Evolutionary conservation across 768 basidiomycete species (phyloP).

Genomic region (Fomitopsis serialis): DNA sequence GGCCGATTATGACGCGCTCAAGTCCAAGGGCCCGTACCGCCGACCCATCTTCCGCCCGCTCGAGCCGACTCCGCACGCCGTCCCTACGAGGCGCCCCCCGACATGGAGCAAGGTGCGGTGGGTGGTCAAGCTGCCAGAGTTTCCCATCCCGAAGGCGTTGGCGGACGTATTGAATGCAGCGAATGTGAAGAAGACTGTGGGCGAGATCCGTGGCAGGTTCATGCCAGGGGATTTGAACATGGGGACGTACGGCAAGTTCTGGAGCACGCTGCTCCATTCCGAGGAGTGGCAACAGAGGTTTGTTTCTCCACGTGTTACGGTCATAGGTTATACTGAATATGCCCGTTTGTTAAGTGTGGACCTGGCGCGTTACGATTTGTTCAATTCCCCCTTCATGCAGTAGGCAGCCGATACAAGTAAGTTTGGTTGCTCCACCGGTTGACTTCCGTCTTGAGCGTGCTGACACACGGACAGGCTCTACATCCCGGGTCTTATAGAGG

Average conservation of each 20-base stretch:
- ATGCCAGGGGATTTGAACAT: not conserved
- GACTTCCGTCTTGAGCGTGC: too few relatives aligned
- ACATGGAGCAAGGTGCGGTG: not conserved
- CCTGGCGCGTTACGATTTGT: too few relatives aligned
- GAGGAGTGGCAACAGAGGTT: not conserved
- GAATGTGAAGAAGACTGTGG: not conserved
- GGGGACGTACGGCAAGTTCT: not conserved
- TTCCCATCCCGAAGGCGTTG: not conserved
- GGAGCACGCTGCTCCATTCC: not conserved
- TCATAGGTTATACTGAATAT: too few relatives aligned
- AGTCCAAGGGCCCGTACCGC: constrained; percentile 21
- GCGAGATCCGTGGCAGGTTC: not conserved
- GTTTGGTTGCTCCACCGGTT: too few relatives aligned
- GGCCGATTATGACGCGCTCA: constrained; percentile 44
- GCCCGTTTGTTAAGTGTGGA: constrained; percentile 29
- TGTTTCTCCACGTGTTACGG: not conserved
- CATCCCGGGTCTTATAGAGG: constrained; percentile 52
- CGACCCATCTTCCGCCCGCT: not conserved
- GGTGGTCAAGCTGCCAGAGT: not conserved
- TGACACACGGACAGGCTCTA: constrained; percentile 31
- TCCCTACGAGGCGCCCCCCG: not conserved
- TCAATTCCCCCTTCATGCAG: too few relatives aligned
- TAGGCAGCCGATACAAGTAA: too few relatives aligned
- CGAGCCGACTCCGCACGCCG: not conserved
- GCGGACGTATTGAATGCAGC: not conserved